Percentiles rank a stretch among this genome's conserved stretches.
Evolutionary conservation across 371 early-diverging fungal genomes (phyloP).

Genomic region (Coemansia sp.): DNA sequence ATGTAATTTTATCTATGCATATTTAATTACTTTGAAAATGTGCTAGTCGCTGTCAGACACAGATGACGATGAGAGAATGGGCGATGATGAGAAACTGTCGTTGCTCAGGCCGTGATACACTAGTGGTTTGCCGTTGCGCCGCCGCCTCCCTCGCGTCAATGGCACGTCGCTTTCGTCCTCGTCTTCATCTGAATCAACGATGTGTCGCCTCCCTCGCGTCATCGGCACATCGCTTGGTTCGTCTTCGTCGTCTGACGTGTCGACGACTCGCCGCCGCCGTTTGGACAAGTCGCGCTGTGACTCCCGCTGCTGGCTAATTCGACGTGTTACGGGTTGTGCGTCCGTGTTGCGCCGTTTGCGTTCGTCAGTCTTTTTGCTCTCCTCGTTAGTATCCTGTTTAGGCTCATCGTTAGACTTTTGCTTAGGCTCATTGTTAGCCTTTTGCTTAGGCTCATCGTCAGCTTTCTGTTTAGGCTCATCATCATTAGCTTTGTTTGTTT

Average conservation of each 20-base stretch:
- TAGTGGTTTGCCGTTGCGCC: neutral
- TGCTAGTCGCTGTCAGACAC: constrained; percentile 5
- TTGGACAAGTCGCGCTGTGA: neutral
- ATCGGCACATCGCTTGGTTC: neutral
- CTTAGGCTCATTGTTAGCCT: neutral
- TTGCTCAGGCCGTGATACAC: neutral
- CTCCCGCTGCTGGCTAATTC: neutral
- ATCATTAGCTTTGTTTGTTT: too few species aligned
- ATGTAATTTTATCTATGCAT: neutral
- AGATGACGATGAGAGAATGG: constrained; percentile 12
- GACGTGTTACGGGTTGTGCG: neutral
- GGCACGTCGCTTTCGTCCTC: neutral
- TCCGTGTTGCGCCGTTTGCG: neutral
- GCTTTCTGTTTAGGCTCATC: too few species aligned
- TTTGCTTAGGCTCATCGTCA: neutral
- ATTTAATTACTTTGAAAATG: neutral
- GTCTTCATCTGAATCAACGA: neutral
- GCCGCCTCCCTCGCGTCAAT: neutral
- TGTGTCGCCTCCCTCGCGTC: neutral
- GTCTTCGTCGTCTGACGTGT: neutral
- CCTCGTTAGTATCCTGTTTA: neutral
- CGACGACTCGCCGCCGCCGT: neutral
- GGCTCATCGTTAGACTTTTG: neutral
- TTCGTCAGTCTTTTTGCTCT: neutral
- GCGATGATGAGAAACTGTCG: neutral